Percentiles rank a stretch among this genome's conserved stretches.
phyloP scores from a whole-genome alignment of 129 eudicot genomes.

The Arctium minus region DNA sequence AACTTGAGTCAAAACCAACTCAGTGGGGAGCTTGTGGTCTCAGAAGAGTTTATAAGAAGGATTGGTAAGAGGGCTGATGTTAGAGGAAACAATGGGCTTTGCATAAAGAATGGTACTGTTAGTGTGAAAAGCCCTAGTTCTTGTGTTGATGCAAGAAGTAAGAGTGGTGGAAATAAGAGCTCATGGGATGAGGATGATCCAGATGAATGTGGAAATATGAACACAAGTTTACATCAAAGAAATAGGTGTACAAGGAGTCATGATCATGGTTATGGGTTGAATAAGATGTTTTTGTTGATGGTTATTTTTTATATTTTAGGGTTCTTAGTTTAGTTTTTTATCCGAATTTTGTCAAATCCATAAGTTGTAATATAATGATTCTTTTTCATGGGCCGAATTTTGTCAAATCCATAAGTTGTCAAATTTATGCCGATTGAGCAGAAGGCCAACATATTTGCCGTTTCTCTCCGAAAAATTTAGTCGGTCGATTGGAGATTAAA shows the following conservation, averaged over 20 bases:
- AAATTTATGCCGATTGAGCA: background rate
- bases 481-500: too few relatives aligned
- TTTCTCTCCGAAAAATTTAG: too few relatives aligned
- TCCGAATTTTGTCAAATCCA: background rate
- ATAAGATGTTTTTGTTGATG: constrained; percentile 20
- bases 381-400: constrained; percentile 7
- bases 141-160: constrained; percentile 31
- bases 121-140: constrained; percentile 12
- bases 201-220: constrained; percentile 24
- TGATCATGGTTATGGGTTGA: constrained; percentile 14
- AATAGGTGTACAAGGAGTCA: constrained; percentile 22
- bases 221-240: constrained; percentile 28
- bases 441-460: too few relatives aligned
- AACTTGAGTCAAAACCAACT: constrained; percentile 58
- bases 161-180: constrained; percentile 20
- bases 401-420: background rate
- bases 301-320: constrained; percentile 16
- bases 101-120: constrained; percentile 15
- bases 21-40: constrained; percentile 41
- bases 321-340: background rate
- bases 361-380: constrained; percentile 12
- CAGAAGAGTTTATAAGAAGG: constrained; percentile 44
- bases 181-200: constrained; percentile 26
- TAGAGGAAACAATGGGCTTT: constrained; percentile 52
- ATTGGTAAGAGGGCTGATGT: constrained; percentile 54